phyloP scores from a whole-genome alignment of 169 alveolate species.

The Cryptosporidium ryanae region DNA sequence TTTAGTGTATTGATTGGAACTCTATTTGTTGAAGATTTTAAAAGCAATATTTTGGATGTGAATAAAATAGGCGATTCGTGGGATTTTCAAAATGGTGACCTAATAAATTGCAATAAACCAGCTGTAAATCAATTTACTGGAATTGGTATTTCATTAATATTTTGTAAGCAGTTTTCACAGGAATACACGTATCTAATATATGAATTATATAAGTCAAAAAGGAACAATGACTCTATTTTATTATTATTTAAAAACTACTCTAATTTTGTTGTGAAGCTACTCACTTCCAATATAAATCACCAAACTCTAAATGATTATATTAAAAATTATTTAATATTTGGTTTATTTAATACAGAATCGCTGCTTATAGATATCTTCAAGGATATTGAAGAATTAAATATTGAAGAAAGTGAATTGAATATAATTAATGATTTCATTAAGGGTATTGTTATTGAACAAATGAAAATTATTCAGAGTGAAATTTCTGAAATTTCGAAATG shows the following conservation, averaged over 20 bases:
- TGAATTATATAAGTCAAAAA: conserved; percentile 10
- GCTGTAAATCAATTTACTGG: conserved; percentile 12
- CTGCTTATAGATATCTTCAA: conserved; percentile 12
- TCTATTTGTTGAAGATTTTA: conserved; percentile 26
- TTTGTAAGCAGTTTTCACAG: conserved; percentile 71
- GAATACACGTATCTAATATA: conserved; percentile 39
- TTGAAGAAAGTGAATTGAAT: conserved; percentile 20
- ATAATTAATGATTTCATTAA: neutral
- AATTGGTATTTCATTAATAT: conserved; percentile 51
- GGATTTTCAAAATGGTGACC: neutral
- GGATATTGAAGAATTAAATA: conserved; percentile 21
- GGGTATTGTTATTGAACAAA: neutral
- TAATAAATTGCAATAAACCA: neutral
- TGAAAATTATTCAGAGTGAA: conserved; percentile 9
- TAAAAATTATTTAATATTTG: conserved; percentile 28
- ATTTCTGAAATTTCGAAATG: conserved; percentile 2
- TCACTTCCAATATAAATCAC: neutral
- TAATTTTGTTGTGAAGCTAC: conserved; percentile 3
- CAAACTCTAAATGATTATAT: conserved; percentile 20
- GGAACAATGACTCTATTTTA: neutral
- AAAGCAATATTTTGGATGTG: neutral
- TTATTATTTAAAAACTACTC: conserved; percentile 20
- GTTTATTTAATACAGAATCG: conserved; percentile 18
- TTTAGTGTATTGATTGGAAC: neutral
- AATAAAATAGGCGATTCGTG: neutral